Evolutionary conservation across 306 rosid species (phyloP).

Genomic region (Sesbania bispinosa): DNA sequence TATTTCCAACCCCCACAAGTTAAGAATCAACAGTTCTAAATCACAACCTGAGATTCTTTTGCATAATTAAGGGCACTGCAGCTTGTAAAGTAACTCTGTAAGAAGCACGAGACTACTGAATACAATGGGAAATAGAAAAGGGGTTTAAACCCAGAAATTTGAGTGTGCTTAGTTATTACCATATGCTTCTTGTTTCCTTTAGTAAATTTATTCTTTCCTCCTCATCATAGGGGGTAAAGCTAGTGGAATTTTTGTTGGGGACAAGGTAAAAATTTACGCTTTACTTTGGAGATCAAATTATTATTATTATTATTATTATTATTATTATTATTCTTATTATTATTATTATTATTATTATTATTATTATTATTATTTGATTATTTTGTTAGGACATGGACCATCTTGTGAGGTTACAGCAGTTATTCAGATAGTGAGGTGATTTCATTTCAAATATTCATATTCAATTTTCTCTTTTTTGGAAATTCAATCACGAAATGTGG

Average conservation of each 20-base stretch:
- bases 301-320: too few species aligned
- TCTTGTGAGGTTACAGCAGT: too few species aligned
- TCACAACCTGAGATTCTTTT: slow-evolving; percentile 24
- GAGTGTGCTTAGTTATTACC: not conserved
- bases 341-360: too few species aligned
- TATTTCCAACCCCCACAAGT: not conserved
- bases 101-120: slow-evolving; percentile 15
- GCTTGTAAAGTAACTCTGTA: slow-evolving; percentile 21
- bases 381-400: too few species aligned
- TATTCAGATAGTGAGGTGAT: too few species aligned
- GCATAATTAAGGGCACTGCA: slow-evolving; percentile 29
- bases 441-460: too few species aligned
- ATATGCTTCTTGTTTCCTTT: not conserved
- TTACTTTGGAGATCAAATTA: too few species aligned
- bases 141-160: not conserved
- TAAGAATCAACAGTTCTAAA: slow-evolving; percentile 12
- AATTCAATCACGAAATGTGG: too few species aligned
- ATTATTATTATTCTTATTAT: too few species aligned
- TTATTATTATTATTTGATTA: too few species aligned
- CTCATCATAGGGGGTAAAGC: not conserved
- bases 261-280: not conserved
- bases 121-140: slow-evolving; percentile 14
- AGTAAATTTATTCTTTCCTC: not conserved
- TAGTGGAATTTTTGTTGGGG: not conserved
- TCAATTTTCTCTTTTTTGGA: too few species aligned